Evolutionary conservation across 768 basidiomycete species (phyloP), one percentile per base, ranked within the genome.

Genomic region (Baorangia bicolor): DNA sequence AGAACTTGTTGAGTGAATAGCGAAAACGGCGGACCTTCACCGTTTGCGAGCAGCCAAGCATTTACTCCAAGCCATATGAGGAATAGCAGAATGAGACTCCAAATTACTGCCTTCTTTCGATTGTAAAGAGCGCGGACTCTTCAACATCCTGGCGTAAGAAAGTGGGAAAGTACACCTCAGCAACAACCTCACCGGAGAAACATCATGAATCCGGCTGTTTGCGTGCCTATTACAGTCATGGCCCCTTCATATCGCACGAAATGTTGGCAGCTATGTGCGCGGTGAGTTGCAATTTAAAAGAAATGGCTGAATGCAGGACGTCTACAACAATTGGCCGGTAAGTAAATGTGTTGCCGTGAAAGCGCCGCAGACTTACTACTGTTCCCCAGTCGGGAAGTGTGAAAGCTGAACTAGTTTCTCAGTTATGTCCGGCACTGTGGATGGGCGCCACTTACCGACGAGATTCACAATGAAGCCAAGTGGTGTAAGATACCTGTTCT

Each of bases 401-500:
- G 46, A 34, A 66, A 27, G 65, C 65, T 67, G 28, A 38, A 30
- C 25, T 11, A 18, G 8, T 34, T 37, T 40, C 4, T 58, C 33
- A 52, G 52, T n/a, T 4, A 42, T 21, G 21, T n/a, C 11, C 54
- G 33, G 23, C 13, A 41, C 3, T 49, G 8, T 12, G 31, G 14
- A 27, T 28, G 30, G 18, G 14, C 16, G 16, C 23, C 33, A 6
- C 66, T 63, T 47, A 67, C 65, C 81, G 10, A 69, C 59, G 0
- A 85, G 62, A 55, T 86, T 85, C 42, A 86, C 65, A 18, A 85
- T 78, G 63, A 87, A 87, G 1, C 81, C 82, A 3, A 86, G 69
- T 0, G 85, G 85, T 0, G 81, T 85, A 20, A 86, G 68, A 61
- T 87, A 87, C 25, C 85, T 80, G 60, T 86, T 87, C 84, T 87